Percentiles rank a stretch among this genome's conserved stretches.
Conservation (phyloP, 139 green algal species). For the Chlorella sp. region DNA sequence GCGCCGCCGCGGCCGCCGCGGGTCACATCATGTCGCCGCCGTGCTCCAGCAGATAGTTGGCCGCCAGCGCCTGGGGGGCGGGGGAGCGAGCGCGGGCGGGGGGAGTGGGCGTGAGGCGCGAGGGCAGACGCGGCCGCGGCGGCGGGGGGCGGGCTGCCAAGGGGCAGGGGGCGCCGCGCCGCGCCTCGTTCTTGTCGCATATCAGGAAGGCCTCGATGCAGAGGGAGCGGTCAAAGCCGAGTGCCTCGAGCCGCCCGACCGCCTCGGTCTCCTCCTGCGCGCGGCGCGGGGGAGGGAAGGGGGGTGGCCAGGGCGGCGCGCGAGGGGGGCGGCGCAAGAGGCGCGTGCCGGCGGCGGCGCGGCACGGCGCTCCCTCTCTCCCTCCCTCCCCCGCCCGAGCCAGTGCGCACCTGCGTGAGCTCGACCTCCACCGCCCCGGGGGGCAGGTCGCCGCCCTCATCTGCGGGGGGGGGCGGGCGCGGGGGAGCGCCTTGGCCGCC, state of each 20-base stretch:
- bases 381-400: no score
- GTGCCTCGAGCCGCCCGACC: slow-evolving; percentile 77
- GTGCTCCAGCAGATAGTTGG: slow-evolving; percentile 96
- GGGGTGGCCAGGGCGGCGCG: no score
- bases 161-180: neutral
- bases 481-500: no score
- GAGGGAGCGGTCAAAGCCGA: slow-evolving; percentile 87
- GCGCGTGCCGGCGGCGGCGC: no score
- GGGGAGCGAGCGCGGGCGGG: no score
- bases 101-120: neutral
- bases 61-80: slow-evolving; percentile 72
- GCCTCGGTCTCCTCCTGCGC: slow-evolving; percentile 78
- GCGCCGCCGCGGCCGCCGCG: no score
- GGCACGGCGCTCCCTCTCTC: no score
- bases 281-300: no score
- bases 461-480: no score
- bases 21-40: slow-evolving; percentile 9
- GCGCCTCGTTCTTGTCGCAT: slow-evolving; percentile 92
- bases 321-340: no score
- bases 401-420: no score
- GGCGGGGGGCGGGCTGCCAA: neutral
- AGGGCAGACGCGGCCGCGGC: neutral
- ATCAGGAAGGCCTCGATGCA: slow-evolving; percentile 88
- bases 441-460: no score
- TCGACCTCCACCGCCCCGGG: slow-evolving; percentile 52